Base-by-base conservation (phyloP, 1,284 basidiomycete genomes). In the Cryptococcus floricola region DNA sequence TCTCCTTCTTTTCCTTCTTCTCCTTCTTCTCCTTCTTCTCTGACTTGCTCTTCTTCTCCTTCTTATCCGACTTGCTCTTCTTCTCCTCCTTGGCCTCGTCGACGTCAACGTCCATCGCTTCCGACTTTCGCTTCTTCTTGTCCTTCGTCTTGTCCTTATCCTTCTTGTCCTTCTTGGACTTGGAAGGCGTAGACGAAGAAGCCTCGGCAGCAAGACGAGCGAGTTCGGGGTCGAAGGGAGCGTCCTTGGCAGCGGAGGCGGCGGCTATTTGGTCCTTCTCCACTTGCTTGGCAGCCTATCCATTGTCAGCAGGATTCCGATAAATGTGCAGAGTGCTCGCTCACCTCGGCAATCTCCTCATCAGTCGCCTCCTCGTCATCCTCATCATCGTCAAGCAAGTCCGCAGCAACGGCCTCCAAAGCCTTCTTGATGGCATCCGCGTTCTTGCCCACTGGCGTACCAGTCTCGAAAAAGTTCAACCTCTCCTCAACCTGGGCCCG, bases 401-500 rank as follows among this genome's bases (percentile, higher is more conserved):
- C 75, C n/a, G 70, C 73, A 16, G 84, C 86, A 50, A 96, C 85
- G 52, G 85, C 84, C 42, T 88, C 85, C 61, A 96, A 75, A 8
- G 94, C 94, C 76, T 90, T 92, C 68, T 87, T 85, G 70, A 96
- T 93, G 23, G 87, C 88, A 62, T 93, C 91, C 19, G 88, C 82
- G 66, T 93, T 93, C 80, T 91, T 93, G 39, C 84, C 83, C 25
- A 90, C 90, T 4, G 90, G 83, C 6, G 82, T 83, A 23, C 91
- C 91, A 2, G 85, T 88, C 77, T 95, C 94, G 80, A 98, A 99
- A 81, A 98, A 98, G 59, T 82, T 82, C 9, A 98, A 83, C 16
- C 96, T 86, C 78, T 98, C 95, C 77, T 98, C 96, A 16, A 99
- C 96, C 79, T 98, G 96, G 5, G 84, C 81, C 13, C 89, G 84